Conservation (phyloP, 2,329 filamentous ascomycete genomes). For the Neurospora crassa region DNA sequence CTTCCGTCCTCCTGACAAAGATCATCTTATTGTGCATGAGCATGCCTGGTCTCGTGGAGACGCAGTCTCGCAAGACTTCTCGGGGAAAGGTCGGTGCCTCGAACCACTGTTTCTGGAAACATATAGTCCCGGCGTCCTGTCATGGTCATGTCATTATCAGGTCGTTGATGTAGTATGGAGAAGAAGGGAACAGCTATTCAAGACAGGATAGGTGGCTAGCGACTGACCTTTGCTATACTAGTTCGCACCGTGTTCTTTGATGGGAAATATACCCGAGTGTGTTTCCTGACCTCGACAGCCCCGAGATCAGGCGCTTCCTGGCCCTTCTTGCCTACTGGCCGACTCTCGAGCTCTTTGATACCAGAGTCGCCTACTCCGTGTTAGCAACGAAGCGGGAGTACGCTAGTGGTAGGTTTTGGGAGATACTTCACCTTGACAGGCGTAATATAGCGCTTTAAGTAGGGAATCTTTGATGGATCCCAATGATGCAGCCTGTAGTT, state of each 20-base stretch:
- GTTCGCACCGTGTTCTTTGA: slow-evolving; percentile 54
- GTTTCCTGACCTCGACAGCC: slow-evolving; percentile 27
- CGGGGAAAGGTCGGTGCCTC: slow-evolving; percentile 59
- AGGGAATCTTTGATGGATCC: slow-evolving; percentile 65
- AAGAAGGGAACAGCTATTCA: not conserved
- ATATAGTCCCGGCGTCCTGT: slow-evolving; percentile 72
- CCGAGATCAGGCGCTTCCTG: slow-evolving; percentile 22
- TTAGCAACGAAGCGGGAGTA: slow-evolving; percentile 1
- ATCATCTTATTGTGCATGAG: slow-evolving; percentile 84
- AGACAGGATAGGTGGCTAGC: not conserved
- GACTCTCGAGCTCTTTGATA: slow-evolving; percentile 34
- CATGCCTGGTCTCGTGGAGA: slow-evolving; percentile 59
- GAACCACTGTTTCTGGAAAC: slow-evolving; percentile 66
- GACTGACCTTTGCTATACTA: not conserved
- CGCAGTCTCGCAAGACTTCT: slow-evolving; percentile 62
- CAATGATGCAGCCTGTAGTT: slow-evolving; percentile 61
- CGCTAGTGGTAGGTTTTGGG: not conserved
- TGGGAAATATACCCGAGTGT: slow-evolving; percentile 73
- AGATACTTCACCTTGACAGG: slow-evolving; percentile 39
- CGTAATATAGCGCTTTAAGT: slow-evolving; percentile 45
- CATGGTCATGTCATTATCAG: not conserved
- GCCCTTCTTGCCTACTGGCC: slow-evolving; percentile 22
- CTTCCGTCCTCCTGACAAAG: slow-evolving; percentile 30
- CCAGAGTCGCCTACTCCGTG: slow-evolving; percentile 29
- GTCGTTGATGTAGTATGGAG: not conserved